Conservation (phyloP, 2,329 filamentous ascomycete species). For the Paracamarosporium sp. region DNA sequence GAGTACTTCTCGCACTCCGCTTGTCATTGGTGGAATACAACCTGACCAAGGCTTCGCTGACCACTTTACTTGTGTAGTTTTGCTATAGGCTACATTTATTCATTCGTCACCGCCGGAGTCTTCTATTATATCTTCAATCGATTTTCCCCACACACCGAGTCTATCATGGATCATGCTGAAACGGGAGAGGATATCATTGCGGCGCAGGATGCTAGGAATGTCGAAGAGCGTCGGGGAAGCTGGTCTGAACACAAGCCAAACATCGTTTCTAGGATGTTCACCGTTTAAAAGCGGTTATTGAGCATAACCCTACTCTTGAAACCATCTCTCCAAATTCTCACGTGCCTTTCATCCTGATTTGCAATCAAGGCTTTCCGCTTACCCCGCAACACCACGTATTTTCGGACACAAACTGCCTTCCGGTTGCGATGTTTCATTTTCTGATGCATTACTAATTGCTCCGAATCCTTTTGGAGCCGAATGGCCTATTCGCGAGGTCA, state of each 20-base stretch:
- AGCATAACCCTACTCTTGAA: too few species aligned
- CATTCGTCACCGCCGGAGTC: slow-evolving; percentile 41
- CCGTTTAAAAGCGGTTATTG: background rate
- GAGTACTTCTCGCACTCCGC: background rate
- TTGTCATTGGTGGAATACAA: background rate
- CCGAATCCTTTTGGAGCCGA: too few species aligned
- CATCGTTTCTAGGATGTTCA: background rate
- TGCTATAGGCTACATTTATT: slow-evolving; percentile 47
- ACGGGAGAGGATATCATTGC: slow-evolving; percentile 65
- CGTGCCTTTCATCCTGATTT: too few species aligned
- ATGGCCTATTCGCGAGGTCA: too few species aligned
- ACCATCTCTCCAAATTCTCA: too few species aligned
- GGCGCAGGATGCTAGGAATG: slow-evolving; percentile 38
- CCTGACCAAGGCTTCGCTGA: background rate
- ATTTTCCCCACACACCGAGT: slow-evolving; percentile 69
- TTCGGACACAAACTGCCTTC: too few species aligned
- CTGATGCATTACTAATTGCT: too few species aligned
- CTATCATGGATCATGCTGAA: slow-evolving; percentile 81
- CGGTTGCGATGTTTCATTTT: too few species aligned
- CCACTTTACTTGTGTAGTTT: slow-evolving; percentile 19
- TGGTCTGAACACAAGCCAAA: slow-evolving; percentile 4
- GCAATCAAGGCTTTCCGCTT: too few species aligned
- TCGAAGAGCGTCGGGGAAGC: slow-evolving; percentile 6
- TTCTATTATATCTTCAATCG: slow-evolving; percentile 44
- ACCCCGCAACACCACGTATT: too few species aligned